Conservation (phyloP, 345 rosid genomes). For the Gossypium australe region DNA sequence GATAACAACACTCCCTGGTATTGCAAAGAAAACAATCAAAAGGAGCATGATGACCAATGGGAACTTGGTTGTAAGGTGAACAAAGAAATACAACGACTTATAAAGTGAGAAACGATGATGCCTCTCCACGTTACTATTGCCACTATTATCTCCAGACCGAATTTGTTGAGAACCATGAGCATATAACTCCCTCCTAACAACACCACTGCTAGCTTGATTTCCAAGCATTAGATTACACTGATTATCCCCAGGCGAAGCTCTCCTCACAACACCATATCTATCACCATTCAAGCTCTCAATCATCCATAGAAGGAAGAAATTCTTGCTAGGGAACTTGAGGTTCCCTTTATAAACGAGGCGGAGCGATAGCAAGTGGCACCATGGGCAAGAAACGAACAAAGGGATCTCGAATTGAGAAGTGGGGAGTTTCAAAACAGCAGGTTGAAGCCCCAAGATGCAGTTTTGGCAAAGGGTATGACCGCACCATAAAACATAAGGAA, state of each 20-base stretch:
- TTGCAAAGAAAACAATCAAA: conserved; percentile 41
- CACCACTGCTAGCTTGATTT: conserved; percentile 20
- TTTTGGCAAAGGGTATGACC: conserved; percentile 68
- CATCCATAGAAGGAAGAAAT: conserved; percentile 71
- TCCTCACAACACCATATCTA: conserved; percentile 12
- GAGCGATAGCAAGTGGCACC: conserved; percentile 52
- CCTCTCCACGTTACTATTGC: conserved; percentile 26
- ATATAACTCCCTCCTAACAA: conserved; percentile 18
- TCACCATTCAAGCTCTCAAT: conserved; percentile 62
- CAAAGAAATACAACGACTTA: conserved; percentile 52
- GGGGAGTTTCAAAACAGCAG: conserved; percentile 43
- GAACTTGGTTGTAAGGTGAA: conserved; percentile 50
- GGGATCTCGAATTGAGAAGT: conserved; percentile 44
- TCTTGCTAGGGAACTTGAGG: conserved; percentile 53
- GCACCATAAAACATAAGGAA: conserved; percentile 65
- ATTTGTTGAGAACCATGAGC: conserved; percentile 18
- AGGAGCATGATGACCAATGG: conserved; percentile 49
- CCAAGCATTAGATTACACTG: conserved; percentile 26
- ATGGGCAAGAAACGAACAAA: conserved; percentile 51
- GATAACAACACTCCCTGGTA: conserved; percentile 55
- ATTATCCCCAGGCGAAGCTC: conserved; percentile 25
- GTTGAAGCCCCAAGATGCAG: conserved; percentile 54
- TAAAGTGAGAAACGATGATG: conserved; percentile 31
- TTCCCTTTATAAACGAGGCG: conserved; percentile 45
- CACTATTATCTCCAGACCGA: conserved; percentile 10